These are phyloP conservation scores for Limtongia smithiae DNA, from an alignment of 805 yeast genomes.

Conservation along the genomic window DNA sequence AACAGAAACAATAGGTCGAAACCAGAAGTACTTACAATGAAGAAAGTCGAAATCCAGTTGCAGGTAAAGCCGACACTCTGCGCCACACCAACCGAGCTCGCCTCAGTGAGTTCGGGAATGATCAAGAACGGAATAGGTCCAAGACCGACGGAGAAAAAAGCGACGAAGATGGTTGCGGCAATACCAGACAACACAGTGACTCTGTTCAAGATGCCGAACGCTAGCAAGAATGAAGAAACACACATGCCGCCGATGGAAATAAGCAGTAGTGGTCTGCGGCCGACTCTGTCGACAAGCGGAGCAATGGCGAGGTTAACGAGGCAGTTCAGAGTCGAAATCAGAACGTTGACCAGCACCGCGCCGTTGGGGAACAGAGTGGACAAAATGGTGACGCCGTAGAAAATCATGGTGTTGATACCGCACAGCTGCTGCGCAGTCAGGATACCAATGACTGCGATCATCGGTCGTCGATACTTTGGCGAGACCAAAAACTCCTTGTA, in stretches of 20 bases:
- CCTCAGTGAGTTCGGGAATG: constrained; percentile 83
- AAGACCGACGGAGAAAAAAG: constrained; percentile 83
- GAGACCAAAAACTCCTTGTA: constrained; percentile 47
- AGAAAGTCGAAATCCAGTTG: constrained; percentile 88
- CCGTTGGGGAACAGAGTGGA: constrained; percentile 65
- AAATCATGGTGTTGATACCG: constrained; percentile 88
- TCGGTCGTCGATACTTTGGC: constrained; percentile 53
- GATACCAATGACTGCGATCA: constrained; percentile 63
- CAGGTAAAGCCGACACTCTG: constrained; percentile 89
- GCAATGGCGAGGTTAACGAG: constrained; percentile 73
- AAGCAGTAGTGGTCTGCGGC: constrained; percentile 71
- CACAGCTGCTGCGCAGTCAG: constrained; percentile 85
- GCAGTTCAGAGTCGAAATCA: constrained; percentile 71
- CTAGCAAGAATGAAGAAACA: constrained; percentile 57
- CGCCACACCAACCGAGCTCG: constrained; percentile 74
- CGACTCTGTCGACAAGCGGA: constrained; percentile 65
- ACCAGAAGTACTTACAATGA: constrained; percentile 39
- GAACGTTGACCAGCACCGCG: constrained; percentile 68
- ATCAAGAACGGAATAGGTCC: constrained; percentile 95
- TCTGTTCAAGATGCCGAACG: constrained; percentile 56
- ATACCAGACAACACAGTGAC: constrained; percentile 51
- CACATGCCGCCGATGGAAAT: constrained; percentile 68
- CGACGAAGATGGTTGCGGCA: constrained; percentile 70
- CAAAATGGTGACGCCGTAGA: constrained; percentile 86
- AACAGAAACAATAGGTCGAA: not conserved